phyloP scores from a whole-genome alignment of 306 rosid genomes.

The Inga laurina region DNA sequence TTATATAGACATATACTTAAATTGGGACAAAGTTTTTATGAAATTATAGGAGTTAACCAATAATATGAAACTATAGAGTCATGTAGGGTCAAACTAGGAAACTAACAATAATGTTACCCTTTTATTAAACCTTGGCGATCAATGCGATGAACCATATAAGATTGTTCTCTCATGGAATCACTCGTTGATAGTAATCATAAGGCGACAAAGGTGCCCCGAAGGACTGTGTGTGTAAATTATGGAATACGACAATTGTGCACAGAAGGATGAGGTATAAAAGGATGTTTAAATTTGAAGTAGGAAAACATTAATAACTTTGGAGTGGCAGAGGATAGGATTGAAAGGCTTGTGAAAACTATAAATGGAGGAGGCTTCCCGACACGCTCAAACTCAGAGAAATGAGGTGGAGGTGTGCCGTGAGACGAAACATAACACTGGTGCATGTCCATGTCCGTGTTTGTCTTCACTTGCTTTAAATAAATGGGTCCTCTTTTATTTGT shows the following conservation, averaged over 20 bases:
- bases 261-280: not conserved
- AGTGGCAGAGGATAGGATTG: not conserved
- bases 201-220: not conserved
- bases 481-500: not conserved
- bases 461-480: not conserved
- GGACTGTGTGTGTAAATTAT: not conserved
- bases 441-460: not conserved
- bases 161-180: not conserved
- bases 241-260: not conserved
- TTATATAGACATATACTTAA: too few species aligned
- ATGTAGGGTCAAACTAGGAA: too few species aligned
- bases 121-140: not conserved
- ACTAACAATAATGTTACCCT: too few species aligned
- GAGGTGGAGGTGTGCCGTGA: not conserved
- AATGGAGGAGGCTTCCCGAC: not conserved
- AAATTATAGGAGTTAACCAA: too few species aligned
- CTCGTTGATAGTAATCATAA: not conserved
- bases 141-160: not conserved
- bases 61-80: too few species aligned
- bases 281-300: not conserved
- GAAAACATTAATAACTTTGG: not conserved
- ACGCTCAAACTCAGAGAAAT: not conserved
- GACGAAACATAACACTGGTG: not conserved
- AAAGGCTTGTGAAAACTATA: not conserved
- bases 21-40: too few species aligned